These are phyloP conservation scores for Phytophthora vignae DNA, from an alignment of 352 stramenopile genomes.

Conservation along the genomic window DNA sequence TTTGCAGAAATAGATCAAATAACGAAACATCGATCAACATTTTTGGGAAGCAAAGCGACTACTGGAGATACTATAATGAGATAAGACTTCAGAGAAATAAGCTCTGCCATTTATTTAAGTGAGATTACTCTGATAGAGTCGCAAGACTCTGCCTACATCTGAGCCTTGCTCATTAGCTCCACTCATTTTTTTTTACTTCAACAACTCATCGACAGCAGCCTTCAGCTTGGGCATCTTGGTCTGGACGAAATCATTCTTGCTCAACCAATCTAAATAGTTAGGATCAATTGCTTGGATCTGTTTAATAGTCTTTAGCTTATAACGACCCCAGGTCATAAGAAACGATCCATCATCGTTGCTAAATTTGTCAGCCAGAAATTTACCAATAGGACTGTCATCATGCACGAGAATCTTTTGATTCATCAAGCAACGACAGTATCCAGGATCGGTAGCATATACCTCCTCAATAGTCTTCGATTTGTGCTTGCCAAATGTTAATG, in stretches of 20 bases:
- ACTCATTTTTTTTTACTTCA: background rate
- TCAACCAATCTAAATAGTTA: background rate
- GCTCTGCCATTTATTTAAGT: too few relatives aligned
- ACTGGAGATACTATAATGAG: too few relatives aligned
- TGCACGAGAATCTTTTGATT: conserved; percentile 16
- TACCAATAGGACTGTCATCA: conserved; percentile 6
- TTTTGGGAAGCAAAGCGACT: too few relatives aligned
- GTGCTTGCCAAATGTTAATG: conserved; percentile 20
- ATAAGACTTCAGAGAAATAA: too few relatives aligned
- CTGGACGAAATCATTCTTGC: conserved; percentile 1
- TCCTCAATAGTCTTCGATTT: conserved; percentile 15
- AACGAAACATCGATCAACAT: too few relatives aligned
- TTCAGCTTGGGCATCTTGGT: conserved; percentile 3
- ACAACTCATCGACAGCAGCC: conserved; percentile 3
- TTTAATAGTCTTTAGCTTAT: conserved; percentile 2
- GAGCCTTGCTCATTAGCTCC: too few relatives aligned
- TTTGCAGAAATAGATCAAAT: too few relatives aligned
- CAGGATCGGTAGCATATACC: conserved; percentile 11
- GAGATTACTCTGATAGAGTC: too few relatives aligned
- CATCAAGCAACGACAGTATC: conserved; percentile 13
- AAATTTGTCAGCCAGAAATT: conserved; percentile 4
- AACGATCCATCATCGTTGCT: background rate
- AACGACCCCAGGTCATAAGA: background rate
- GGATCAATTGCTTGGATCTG: conserved; percentile 6
- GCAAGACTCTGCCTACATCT: too few relatives aligned